Evolutionary conservation across 2,329 filamentous ascomycete genomes (phyloP), one percentile per base, ranked within the genome.

Genomic region (Colletotrichum abscissum): DNA sequence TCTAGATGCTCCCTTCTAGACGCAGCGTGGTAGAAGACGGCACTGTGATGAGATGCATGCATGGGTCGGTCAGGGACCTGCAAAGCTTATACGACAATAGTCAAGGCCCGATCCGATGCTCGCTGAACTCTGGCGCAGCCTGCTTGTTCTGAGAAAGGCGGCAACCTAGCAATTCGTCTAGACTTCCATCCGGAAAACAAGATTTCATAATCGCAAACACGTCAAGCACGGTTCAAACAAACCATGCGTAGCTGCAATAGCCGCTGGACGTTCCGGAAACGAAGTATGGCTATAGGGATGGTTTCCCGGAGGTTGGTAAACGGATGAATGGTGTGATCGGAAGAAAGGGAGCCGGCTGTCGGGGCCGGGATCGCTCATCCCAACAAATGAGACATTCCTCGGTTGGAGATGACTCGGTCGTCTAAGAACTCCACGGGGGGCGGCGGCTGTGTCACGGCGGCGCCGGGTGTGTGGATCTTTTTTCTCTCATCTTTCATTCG

Each of bases 61-160:
- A 73, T 60, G 70, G 70, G 57, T 66, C 60, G 26, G 54, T 28
- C 59, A 64, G 60, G 70, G 60, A 57, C 56, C 42, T 60, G 67
- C 67, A 55, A 70, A 73, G 70, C 70, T 73, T 73, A 42, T 6
- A 42, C 38, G 38, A 19, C 19, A 19, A 35, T 42, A 64, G 38
- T 49, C 24, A n/a, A 38, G 63, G 30, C 49, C 59, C 35, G 35
- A 59, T 60, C 63, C 42, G 5, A 60, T 38, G 63, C 54, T 33
- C 9, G 30, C 60, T 22, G 24, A 8, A 11, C 7, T 1, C 5
- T 28, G 4, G 2, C 14, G 24, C 57, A 22, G 4, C 57, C 22
- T 30, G 26, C 19, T 12, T n/a, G 28, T 33, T 7, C 30, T 33
- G 56, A 22, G 8, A 49, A 46, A 49, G 42, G 19, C 19, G 19